Conservation (phyloP, 257 asterid genomes). For the Solanum okadae region DNA sequence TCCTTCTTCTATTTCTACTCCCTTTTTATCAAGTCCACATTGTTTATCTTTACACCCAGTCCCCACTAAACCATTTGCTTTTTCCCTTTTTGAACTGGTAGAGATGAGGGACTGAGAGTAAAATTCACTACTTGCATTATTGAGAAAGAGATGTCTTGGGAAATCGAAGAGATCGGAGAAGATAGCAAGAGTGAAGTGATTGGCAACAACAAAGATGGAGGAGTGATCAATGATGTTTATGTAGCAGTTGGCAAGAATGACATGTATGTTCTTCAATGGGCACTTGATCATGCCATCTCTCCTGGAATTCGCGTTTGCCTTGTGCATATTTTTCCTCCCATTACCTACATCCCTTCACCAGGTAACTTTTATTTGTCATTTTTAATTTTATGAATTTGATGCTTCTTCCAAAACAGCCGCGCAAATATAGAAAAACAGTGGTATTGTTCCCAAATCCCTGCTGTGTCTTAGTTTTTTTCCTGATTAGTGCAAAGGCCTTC, state of each 20-base stretch:
- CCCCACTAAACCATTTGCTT: neutral
- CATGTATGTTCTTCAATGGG: constrained; percentile 63
- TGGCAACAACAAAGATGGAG: neutral
- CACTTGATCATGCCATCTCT: constrained; percentile 45
- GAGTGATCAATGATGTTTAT: constrained; percentile 36
- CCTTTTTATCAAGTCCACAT: neutral
- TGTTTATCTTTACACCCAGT: neutral
- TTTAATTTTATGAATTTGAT: neutral
- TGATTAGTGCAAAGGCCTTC: neutral
- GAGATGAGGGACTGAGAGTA: neutral
- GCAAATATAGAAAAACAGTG: neutral
- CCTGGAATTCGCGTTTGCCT: constrained; percentile 55
- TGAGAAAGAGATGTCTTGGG: constrained; percentile 35
- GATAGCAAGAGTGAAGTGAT: constrained; percentile 34
- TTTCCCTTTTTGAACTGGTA: neutral
- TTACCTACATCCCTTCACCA: constrained; percentile 61
- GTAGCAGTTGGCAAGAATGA: constrained; percentile 76
- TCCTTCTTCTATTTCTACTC: neutral
- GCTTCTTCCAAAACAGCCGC: neutral
- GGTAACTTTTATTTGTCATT: constrained; percentile 18
- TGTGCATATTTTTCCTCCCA: constrained; percentile 59
- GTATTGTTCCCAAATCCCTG: neutral
- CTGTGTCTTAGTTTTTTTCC: neutral
- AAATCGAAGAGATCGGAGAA: constrained; percentile 62
- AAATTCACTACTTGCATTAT: neutral